These are phyloP conservation scores for Aspergillus brunneoviolaceus DNA, from an alignment of 2,329 filamentous ascomycete genomes.

Conservation along the genomic window DNA sequence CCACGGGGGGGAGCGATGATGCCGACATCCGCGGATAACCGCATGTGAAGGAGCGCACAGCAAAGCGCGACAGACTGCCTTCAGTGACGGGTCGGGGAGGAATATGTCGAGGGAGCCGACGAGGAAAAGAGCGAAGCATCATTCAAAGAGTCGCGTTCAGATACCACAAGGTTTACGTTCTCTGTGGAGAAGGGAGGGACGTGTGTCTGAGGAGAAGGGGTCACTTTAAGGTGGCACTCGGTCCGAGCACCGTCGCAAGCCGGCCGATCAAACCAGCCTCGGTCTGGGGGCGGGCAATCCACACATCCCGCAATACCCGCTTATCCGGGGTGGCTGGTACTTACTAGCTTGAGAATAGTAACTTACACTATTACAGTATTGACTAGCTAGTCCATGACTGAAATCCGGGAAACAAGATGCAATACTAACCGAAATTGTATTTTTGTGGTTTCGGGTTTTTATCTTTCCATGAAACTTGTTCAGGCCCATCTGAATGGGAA, in stretches of 20 bases:
- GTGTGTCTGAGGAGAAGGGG: neutral
- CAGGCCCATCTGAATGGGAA: neutral
- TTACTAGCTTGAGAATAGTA: neutral
- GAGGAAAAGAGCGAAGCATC: slow-evolving; percentile 39
- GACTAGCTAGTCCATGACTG: neutral
- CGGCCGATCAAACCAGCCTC: slow-evolving; percentile 4
- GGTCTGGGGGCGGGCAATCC: slow-evolving; percentile 5
- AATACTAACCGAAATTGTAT: neutral
- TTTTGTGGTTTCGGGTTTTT: neutral
- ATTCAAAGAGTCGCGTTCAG: neutral
- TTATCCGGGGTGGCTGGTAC: slow-evolving; percentile 3
- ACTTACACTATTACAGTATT: neutral
- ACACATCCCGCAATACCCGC: neutral
- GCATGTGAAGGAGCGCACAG: slow-evolving; percentile 37
- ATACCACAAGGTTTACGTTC: neutral
- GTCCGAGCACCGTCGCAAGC: neutral
- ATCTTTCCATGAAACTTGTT: neutral
- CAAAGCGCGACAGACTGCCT: slow-evolving; percentile 25
- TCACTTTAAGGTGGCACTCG: neutral
- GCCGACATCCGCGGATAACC: slow-evolving; percentile 54
- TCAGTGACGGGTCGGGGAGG: slow-evolving; percentile 19
- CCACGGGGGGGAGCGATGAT: slow-evolving; percentile 50
- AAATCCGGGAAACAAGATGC: neutral
- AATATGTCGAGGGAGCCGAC: slow-evolving; percentile 38
- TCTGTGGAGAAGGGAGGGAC: neutral